A percentile compares a stretch with the other conserved stretches of the same genome.
Conservation (phyloP, 306 rosid genomes). For the Adenanthera pavonina region DNA sequence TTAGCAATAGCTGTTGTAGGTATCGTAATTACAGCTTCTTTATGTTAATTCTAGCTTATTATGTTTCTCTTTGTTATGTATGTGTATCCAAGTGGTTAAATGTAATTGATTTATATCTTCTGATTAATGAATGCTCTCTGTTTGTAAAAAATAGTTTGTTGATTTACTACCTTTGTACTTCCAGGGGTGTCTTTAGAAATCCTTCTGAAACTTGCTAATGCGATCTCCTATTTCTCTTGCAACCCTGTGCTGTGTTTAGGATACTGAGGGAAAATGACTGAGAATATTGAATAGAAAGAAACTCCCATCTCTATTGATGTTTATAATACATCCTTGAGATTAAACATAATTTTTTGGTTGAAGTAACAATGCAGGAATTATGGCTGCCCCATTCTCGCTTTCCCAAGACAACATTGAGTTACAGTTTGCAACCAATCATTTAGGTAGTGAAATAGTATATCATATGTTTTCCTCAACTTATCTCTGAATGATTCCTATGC, state of each 20-base stretch:
- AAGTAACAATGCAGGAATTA: constrained; percentile 89
- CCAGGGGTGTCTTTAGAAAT: not conserved
- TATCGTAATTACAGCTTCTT: not conserved
- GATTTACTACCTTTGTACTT: constrained; percentile 23
- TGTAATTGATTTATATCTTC: constrained; percentile 24
- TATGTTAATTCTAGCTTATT: not conserved
- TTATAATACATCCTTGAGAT: constrained; percentile 15
- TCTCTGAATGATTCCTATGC: not conserved
- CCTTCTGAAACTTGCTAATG: not conserved
- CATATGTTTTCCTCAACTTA: constrained; percentile 17
- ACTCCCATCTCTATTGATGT: not conserved
- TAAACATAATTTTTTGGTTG: constrained; percentile 15
- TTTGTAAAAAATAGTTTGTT: not conserved
- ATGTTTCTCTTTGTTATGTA: constrained; percentile 1
- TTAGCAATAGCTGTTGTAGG: not conserved
- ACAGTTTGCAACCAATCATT: constrained; percentile 88
- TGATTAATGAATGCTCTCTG: not conserved
- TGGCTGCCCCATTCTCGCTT: constrained; percentile 78
- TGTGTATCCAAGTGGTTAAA: constrained; percentile 17
- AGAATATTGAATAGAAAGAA: constrained; percentile 3
- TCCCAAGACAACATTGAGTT: constrained; percentile 73
- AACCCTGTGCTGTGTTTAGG: not conserved
- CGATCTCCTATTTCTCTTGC: not conserved
- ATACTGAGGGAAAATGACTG: not conserved
- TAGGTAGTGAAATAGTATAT: constrained; percentile 53